Base-by-base conservation (phyloP, 164 flowering plant genomes). In the Annona squamosa region DNA sequence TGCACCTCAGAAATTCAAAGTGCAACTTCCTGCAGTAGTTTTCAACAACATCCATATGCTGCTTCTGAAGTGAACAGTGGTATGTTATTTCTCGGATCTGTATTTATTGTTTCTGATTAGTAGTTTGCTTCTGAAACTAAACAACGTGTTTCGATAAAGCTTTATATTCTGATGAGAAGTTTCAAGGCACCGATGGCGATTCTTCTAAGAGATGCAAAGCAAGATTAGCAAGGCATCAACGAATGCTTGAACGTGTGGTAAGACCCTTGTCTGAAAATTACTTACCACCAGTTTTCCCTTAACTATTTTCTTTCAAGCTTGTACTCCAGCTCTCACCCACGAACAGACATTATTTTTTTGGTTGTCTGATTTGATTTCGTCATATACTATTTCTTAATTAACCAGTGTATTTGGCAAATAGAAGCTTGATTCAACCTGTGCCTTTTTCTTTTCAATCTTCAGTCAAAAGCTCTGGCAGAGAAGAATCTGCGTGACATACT, bases 381-480 rank as follows among this genome's bases (percentile, higher is more conserved):
- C 4, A 42, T 42, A 63, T 63, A 17, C 37, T 63, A n/a, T 19
- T 66, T 46, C 43, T 52, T 5, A 52, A 16, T 52, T 52, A 52
- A 52, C 52, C 17, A 52, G 9, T 52, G 59, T 9, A 16, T 52
- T 52, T 52, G 9, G 1, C 13, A 16, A 52, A 10, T 52, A 16
- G 59, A 52, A 52, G 59, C 59, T 9, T 66, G 18, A 66, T 66
- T 66, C 45, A 48, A 52, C 65, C 72, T 2, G 65, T 75, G 3
- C 44, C 72, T 72, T 71, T 74, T 65, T 46, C 66, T 46, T 45
- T 59, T 62, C 46, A 44, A 7, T 74, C 82, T 79, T 46, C 87
- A 92, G 97, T 97, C 97, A 46, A 90, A 94, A 80, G 97, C 97
- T 71, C 93, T 94, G 71, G 97, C 87, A 5, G 98, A 92, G 83